Conservation (phyloP, 1,284 basidiomycete genomes). For the Termitomyces sp. region DNA sequence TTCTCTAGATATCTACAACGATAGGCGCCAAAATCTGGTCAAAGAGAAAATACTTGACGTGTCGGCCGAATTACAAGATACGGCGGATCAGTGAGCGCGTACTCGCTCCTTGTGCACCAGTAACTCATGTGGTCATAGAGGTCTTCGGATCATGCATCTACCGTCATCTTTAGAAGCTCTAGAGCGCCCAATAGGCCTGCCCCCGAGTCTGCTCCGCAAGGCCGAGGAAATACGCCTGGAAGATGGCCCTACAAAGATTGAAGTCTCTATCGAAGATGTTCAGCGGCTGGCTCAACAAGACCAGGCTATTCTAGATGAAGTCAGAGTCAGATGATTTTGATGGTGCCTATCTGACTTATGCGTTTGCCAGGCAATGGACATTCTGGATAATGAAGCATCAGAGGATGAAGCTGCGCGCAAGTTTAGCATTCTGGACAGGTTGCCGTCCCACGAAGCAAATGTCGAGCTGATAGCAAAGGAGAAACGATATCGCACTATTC, state of each 20-base stretch:
- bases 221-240: slow-evolving; percentile 81
- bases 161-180: slow-evolving; percentile 87
- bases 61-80: slow-evolving; percentile 64
- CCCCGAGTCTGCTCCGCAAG: slow-evolving; percentile 83
- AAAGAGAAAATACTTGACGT: slow-evolving; percentile 62
- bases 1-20: slow-evolving; percentile 76
- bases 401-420: slow-evolving; percentile 75
- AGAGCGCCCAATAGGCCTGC: slow-evolving; percentile 82
- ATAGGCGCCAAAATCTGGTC: slow-evolving; percentile 74
- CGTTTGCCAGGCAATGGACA: slow-evolving; percentile 68
- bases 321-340: slow-evolving; percentile 27
- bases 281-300: slow-evolving; percentile 63
- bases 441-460: slow-evolving; percentile 79
- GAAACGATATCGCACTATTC: slow-evolving; percentile 64
- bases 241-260: slow-evolving; percentile 71
- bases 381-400: slow-evolving; percentile 84
- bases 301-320: slow-evolving; percentile 69
- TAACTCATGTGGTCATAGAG: slow-evolving; percentile 35
- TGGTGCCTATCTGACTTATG: slow-evolving; percentile 1
- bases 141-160: slow-evolving; percentile 70
- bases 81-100: slow-evolving; percentile 54
- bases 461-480: slow-evolving; percentile 66
- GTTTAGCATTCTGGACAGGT: slow-evolving; percentile 43
- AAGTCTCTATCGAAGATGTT: slow-evolving; percentile 71
- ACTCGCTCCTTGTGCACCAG: neutral